These are phyloP conservation scores for Colletotrichum sublineola DNA, from an alignment of 2,329 filamentous ascomycete genomes.

Conservation along the genomic window DNA sequence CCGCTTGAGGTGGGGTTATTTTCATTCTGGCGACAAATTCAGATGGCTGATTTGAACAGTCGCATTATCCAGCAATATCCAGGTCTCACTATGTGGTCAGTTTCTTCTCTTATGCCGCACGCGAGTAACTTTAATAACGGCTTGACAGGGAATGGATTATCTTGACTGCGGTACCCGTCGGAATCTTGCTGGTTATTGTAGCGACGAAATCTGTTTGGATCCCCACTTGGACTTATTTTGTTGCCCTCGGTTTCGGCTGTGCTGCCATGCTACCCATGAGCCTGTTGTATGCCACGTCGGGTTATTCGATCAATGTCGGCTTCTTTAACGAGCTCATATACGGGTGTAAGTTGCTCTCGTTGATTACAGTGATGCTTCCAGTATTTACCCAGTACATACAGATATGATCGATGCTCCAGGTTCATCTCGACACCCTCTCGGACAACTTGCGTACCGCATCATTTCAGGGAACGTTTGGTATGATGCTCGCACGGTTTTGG, in stretches of 20 bases:
- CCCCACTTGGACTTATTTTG: conserved; percentile 71
- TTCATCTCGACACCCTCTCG: conserved; percentile 53
- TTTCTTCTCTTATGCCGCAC: background rate
- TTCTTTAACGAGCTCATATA: conserved; percentile 72
- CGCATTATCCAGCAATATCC: conserved; percentile 68
- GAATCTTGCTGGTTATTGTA: conserved; percentile 61
- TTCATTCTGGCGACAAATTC: too few relatives aligned
- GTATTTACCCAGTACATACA: conserved; percentile 45
- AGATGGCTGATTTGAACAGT: conserved; percentile 3
- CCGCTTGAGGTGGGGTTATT: conserved; percentile 19
- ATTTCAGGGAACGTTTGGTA: conserved; percentile 76
- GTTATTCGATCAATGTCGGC: conserved; percentile 65
- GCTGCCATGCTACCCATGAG: conserved; percentile 69
- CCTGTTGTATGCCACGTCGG: conserved; percentile 73
- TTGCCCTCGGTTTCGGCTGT: conserved; percentile 67
- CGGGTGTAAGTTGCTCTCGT: conserved; percentile 54
- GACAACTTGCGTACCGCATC: conserved; percentile 69
- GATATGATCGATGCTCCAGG: conserved; percentile 38
- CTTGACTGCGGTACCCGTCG: conserved; percentile 41
- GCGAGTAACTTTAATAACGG: background rate
- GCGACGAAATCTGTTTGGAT: conserved; percentile 67
- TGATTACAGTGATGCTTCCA: conserved; percentile 59
- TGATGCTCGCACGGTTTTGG: conserved; percentile 67
- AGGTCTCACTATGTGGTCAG: conserved; percentile 51
- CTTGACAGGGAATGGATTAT: conserved; percentile 43